Percentiles rank a stretch among this genome's conserved stretches.
Conservation (phyloP, 2,329 filamentous ascomycete species). For the Leptodontidium sp. region DNA sequence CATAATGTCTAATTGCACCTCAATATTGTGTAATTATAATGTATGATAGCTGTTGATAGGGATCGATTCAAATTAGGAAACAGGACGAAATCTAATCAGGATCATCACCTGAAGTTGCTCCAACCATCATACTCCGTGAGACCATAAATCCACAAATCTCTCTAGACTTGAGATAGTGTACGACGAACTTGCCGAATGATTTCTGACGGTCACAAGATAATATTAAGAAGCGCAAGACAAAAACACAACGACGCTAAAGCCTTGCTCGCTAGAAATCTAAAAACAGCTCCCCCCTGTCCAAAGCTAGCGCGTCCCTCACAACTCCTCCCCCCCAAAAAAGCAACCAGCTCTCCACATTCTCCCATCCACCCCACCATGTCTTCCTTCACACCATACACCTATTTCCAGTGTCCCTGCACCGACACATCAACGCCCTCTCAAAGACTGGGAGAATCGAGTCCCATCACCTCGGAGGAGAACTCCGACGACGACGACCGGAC, state of each 20-base stretch:
- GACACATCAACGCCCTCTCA: constrained; percentile 50
- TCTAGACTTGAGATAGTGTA: background rate
- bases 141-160: no score
- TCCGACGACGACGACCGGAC: constrained; percentile 77
- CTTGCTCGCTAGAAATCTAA: background rate
- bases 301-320: constrained; percentile 30
- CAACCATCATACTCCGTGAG: no score
- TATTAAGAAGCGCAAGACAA: no score
- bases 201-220: no score
- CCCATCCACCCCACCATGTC: constrained; percentile 51
- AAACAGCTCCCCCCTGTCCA: background rate
- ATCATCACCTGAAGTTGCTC: background rate
- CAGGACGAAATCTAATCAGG: background rate
- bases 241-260: no score
- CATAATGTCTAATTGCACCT: background rate
- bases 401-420: constrained; percentile 72
- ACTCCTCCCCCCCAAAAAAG: constrained; percentile 17
- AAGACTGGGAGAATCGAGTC: constrained; percentile 47
- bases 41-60: constrained; percentile 9
- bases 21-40: constrained; percentile 24
- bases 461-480: constrained; percentile 46
- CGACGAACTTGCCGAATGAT: background rate
- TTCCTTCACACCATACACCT: constrained; percentile 67
- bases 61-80: no score
- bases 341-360: constrained; percentile 13